These are phyloP conservation scores for Lablab purpureus DNA, from an alignment of 306 rosid genomes.

Conservation along the genomic window DNA sequence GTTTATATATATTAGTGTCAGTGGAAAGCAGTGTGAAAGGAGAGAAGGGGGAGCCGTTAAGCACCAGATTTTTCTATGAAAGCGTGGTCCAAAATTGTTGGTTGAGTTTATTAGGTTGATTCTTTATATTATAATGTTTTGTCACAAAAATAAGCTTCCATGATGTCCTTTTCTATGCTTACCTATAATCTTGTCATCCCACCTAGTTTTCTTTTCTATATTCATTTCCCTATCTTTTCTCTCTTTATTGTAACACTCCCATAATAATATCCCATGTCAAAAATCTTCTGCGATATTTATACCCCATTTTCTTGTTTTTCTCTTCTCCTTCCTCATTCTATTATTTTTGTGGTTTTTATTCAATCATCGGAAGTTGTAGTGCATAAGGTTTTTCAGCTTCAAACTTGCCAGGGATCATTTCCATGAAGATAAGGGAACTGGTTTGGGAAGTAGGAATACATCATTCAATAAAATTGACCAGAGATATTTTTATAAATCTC, in stretches of 20 bases:
- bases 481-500: not conserved
- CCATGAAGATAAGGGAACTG: conserved; percentile 25
- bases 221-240: conserved; percentile 36
- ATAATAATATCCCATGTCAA: conserved; percentile 29
- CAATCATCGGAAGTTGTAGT: not conserved
- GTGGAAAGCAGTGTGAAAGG: conserved; percentile 37
- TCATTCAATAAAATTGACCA: conserved; percentile 7
- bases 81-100: conserved; percentile 70
- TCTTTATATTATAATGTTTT: conserved; percentile 26
- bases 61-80: conserved; percentile 64
- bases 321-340: not conserved
- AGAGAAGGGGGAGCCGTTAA: conserved; percentile 46
- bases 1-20: conserved; percentile 33
- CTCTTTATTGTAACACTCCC: conserved; percentile 10
- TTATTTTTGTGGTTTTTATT: not conserved
- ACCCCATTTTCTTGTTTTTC: conserved; percentile 2
- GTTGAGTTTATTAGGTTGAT: conserved; percentile 45
- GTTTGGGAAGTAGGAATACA: not conserved
- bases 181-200: conserved; percentile 37
- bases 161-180: conserved; percentile 46
- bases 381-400: not conserved
- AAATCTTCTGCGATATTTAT: conserved; percentile 44
- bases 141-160: conserved; percentile 17
- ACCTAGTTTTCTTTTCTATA: conserved; percentile 27
- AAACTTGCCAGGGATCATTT: conserved; percentile 16